Evolutionary conservation across 2,329 filamentous ascomycete species (phyloP), one percentile per base, ranked within the genome.

Genomic region (Xylariaceae sp.): DNA sequence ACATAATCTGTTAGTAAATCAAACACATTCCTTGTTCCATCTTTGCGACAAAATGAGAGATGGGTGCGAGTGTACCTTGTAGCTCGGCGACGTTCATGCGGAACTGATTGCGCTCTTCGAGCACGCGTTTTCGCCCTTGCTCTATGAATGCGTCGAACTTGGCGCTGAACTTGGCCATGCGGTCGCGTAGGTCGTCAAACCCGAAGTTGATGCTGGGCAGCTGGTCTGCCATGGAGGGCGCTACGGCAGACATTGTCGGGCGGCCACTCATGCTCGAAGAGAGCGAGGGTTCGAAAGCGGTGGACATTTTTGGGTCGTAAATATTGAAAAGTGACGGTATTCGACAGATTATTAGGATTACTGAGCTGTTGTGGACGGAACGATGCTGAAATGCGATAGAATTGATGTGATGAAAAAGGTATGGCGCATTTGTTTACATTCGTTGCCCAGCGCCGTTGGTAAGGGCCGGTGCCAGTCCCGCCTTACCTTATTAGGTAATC

Each of bases 81-180:
- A 95, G 71, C 66, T 97, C 93, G 37, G 89, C 86, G 20, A 97
- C 73, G 59, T 87, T 94, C 72, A 93, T 86, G 53, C 87, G 86
- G 63, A 96, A 98, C 50, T 94, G 85, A 62, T 96, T 97, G 62
- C 90, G 82, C 72, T 97, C 91, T 60, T 96, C 90, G 6, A 97
- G 67, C 0, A 97, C 88, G 42, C 88, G 82, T 67, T 94, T 94
- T 40, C 92, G 80, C 0, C 91, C 90, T 53, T 88, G 83, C 62
- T 95, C 92, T 53, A 98, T 96, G 58, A 96, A 97, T 0, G 84
- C 83, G 64, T 98, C 93, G 59, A 98, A 98, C 57, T 82, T 86
- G 7, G 82, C 78, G 0, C 87, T 96, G 65, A 98, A 98, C 53
- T 87, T 88, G 43, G 85, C 79, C 93, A 98, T 97, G 68, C 90